Base-by-base conservation (phyloP, 2,329 filamentous ascomycete genomes). In the Fusarium sp. region DNA sequence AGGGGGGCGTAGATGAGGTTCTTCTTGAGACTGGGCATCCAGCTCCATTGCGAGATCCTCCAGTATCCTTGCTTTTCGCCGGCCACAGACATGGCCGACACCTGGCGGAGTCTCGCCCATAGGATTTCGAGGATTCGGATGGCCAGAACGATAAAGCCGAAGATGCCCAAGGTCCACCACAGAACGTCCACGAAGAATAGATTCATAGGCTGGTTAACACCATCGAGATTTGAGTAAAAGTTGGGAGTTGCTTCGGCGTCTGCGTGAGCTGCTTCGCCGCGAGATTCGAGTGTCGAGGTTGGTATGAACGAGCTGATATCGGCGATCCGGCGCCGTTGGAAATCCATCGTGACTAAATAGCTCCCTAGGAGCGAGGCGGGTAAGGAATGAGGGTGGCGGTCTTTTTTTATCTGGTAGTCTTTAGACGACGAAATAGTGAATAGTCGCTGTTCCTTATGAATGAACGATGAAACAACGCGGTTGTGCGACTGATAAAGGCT, bases 21-120 rank as follows among this genome's bases (percentile, higher is more conserved):
- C 72, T 83, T 86, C 78, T 89, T 89, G 65, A 89, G 65, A 56
- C 76, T 76, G 11, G 86, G 86, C 80, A 86, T 85, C 83, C 83
- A 86, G 53, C 76, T 78, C 79, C 79, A 86, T 70, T 86, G 83
- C 13, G 83, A 79, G 19, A 71, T 70, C 64, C 79, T 83, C 85
- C 86, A 89, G 73, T 86, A 89, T 37, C 69, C 72, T 68, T 89
- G 86, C 67, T 79, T 79, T 2, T 80, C 75, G 11, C 78, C 80
- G 0, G 81, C 72, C 19, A 78, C 72, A 4, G 79, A 79, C 84
- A 89, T 87, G 63, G 85, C 80, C 17, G 80, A 80, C 36, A 88
- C 78, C 58, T 85, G 85, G 38, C 87, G 82, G 27, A 88, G 73
- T 65, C 86, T 82, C 42, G 79, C 79, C 80, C 81, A 84, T 27